Conservation (phyloP, 1,139 yeast species). For the Candida glucosophila region DNA sequence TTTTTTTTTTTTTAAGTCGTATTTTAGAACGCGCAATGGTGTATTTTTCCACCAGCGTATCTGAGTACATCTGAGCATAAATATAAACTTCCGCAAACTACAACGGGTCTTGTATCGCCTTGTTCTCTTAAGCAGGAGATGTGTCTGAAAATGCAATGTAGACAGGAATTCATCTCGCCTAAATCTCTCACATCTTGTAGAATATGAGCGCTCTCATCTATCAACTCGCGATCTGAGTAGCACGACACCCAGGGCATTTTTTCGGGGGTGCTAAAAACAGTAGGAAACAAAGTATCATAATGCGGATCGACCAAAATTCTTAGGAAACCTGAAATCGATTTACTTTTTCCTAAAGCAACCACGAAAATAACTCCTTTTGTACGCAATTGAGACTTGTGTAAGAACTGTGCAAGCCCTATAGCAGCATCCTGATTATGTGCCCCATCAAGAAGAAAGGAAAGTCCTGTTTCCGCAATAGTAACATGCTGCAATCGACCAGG, state of each 20-base stretch:
- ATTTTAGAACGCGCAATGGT: not conserved
- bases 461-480: constrained; percentile 12
- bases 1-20: constrained; percentile 1
- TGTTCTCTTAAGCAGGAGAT: constrained; percentile 15
- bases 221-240: constrained; percentile 30
- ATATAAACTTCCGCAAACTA: constrained; percentile 75
- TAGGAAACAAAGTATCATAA: constrained; percentile 51
- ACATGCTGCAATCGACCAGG: constrained; percentile 55
- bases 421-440: constrained; percentile 92
- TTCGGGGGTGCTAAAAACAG: constrained; percentile 61
- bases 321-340: constrained; percentile 46
- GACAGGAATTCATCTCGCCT: constrained; percentile 20
- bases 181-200: constrained; percentile 1
- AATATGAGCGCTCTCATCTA: constrained; percentile 15
- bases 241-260: constrained; percentile 90
- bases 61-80: constrained; percentile 63
- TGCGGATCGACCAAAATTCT: constrained; percentile 34
- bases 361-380: constrained; percentile 46
- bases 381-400: constrained; percentile 11
- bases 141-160: constrained; percentile 11
- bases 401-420: constrained; percentile 41
- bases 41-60: constrained; percentile 7
- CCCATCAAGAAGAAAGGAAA: constrained; percentile 62
- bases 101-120: constrained; percentile 28
- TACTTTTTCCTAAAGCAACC: constrained; percentile 71